These are phyloP conservation scores for Chlamydomonas sphaeroides DNA, from an alignment of 139 green algal genomes.

Conservation along the genomic window DNA sequence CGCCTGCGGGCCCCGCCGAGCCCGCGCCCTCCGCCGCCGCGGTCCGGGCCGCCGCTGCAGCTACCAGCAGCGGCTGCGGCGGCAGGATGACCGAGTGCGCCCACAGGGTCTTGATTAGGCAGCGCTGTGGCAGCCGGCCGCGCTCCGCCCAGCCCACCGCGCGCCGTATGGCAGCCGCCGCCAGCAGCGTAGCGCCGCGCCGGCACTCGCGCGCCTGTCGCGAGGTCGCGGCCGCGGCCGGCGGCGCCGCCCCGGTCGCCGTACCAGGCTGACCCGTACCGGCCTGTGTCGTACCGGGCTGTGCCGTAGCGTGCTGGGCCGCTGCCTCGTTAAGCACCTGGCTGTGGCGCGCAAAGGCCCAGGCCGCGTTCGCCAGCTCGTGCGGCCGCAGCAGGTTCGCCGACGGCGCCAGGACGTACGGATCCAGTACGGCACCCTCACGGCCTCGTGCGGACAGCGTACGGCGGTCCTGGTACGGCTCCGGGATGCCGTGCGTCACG, in stretches of 20 bases:
- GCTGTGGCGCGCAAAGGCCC: slow-evolving; percentile 8
- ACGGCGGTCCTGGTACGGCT: neutral
- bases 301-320: too few species aligned
- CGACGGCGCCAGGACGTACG: too few species aligned
- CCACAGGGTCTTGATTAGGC: slow-evolving; percentile 23
- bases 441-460: too few species aligned
- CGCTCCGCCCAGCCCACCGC: neutral
- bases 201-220: too few species aligned
- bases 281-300: too few species aligned
- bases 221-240: too few species aligned
- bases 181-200: too few species aligned
- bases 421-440: too few species aligned
- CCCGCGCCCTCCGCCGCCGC: neutral
- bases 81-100: neutral
- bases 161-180: neutral
- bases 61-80: neutral
- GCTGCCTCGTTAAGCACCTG: too few species aligned
- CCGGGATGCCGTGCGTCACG: neutral
- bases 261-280: too few species aligned
- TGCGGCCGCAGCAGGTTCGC: slow-evolving; percentile 14
- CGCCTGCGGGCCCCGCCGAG: neutral
- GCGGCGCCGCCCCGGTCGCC: too few species aligned
- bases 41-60: neutral
- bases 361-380: slow-evolving; percentile 14
- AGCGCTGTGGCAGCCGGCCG: neutral